Evolutionary conservation across 805 yeast genomes (phyloP).

Genomic region (Candida incommunis): DNA sequence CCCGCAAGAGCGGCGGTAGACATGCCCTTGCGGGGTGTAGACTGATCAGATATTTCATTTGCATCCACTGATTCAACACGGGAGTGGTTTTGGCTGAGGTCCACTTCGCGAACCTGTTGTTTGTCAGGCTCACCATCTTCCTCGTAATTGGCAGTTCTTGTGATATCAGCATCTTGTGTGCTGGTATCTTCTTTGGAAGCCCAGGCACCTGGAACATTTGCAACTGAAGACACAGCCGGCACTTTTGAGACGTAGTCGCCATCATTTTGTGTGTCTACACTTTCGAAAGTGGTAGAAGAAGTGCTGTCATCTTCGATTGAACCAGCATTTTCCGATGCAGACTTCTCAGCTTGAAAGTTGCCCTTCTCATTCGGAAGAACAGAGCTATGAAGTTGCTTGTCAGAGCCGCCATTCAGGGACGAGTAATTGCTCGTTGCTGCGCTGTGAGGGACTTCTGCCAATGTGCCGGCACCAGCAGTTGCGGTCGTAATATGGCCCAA

Average conservation of each 20-base stretch:
- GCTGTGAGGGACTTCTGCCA: not conserved
- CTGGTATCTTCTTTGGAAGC: not conserved
- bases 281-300: not conserved
- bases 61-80: not conserved
- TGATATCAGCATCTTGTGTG: not conserved
- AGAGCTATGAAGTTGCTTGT: not conserved
- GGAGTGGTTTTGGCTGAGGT: not conserved
- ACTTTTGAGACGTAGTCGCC: not conserved
- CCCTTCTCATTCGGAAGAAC: not conserved
- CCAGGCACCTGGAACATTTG: conserved; percentile 1
- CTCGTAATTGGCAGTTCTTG: not conserved
- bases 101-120: not conserved
- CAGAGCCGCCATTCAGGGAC: not conserved
- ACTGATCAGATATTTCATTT: not conserved
- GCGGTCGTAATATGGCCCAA: not conserved
- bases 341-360: not conserved
- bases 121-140: not conserved
- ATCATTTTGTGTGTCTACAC: conserved; percentile 1
- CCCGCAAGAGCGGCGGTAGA: conserved; percentile 4
- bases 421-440: not conserved
- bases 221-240: not conserved
- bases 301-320: not conserved
- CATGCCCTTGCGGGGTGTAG: not conserved
- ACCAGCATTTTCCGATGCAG: not conserved
- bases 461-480: not conserved